Base-by-base conservation (phyloP, 2,329 filamentous ascomycete species). In the Pestalotiopsis sp. region DNA sequence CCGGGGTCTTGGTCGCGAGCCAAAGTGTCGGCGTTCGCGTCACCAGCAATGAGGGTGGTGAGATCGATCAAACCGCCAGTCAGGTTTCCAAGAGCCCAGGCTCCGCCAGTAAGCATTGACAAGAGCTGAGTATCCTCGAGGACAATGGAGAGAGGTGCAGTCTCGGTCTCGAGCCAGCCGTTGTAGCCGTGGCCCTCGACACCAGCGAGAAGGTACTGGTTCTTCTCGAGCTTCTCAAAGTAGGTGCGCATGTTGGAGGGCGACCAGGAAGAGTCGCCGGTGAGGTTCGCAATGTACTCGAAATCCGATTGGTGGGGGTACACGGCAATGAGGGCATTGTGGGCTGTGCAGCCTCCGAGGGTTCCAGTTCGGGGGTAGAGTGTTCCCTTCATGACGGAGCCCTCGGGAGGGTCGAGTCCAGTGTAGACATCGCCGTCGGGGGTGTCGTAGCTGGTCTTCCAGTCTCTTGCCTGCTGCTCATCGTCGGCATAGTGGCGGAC, bases 401-500 rank as follows among this genome's bases (percentile, higher is more conserved):
- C 85, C 2, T 75, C 75, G 0, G 88, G 87, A 4, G 86, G 87
- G 68, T 79, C 77, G 11, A 83, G 78, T 14, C 87, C 87, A 14
- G 82, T 84, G 71, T 88, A 88, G 17, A 81, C 73, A 2, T 75
- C 73, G 20, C 86, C 86, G 59, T 83, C 76, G 0, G 82, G 78
- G 1, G 83, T 84, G 4, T 80, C 74, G 73, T 88, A 90, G 2
- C 83, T 83, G 56, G 85, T 86, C 79, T 91, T 90, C 71, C 77
- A 84, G 74, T 90, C 86, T 56, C 80, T 78, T 24, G 83, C 80
- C 71, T 88, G 85, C 56, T 83, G 81, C 17, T 76, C 75, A 48
- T 86, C 78, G 68, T 89, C 83, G 14, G 82, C 79, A 72, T 89
- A 90, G 74, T 90, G 88, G 55, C 82, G 82, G 52, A 90, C 87